A percentile compares a stretch with the other conserved stretches of the same genome.
These are phyloP conservation scores for Verticillium alfalfae DNA, from an alignment of 2,329 filamentous ascomycete species.

Conservation along the genomic window DNA sequence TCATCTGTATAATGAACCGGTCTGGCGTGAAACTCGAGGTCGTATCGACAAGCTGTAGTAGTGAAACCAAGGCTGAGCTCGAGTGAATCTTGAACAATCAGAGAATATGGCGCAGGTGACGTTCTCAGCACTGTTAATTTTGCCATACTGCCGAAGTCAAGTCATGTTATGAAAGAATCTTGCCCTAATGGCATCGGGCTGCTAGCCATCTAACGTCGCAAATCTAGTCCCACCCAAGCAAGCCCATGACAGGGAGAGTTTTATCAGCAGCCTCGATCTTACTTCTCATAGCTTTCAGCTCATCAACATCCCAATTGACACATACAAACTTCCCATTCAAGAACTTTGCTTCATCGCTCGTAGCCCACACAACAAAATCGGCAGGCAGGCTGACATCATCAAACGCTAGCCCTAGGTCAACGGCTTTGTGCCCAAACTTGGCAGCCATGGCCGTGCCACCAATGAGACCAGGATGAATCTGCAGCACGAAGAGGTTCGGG, in stretches of 20 bases:
- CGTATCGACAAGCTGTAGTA: too few species aligned
- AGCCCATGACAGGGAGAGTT: not conserved
- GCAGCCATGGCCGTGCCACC: slow-evolving; percentile 5
- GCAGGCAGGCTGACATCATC: not conserved
- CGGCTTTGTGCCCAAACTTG: slow-evolving; percentile 5
- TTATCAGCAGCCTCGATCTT: not conserved
- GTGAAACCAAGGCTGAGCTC: too few species aligned
- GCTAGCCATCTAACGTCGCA: too few species aligned
- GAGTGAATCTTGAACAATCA: too few species aligned
- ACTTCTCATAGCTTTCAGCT: slow-evolving; percentile 17
- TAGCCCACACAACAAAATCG: slow-evolving; percentile 31
- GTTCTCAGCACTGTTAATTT: too few species aligned
- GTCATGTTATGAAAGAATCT: too few species aligned
- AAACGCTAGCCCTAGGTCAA: not conserved
- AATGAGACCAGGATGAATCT: slow-evolving; percentile 34
- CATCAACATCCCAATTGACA: slow-evolving; percentile 34
- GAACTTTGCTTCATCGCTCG: slow-evolving; percentile 28
- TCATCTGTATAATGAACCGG: too few species aligned
- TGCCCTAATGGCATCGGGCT: too few species aligned
- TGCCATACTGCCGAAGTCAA: too few species aligned
- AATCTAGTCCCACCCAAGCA: not conserved
- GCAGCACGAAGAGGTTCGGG: slow-evolving; percentile 27
- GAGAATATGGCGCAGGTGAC: too few species aligned
- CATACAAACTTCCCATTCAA: slow-evolving; percentile 31
- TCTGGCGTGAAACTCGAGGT: too few species aligned